Evolutionary conservation across 2,329 filamentous ascomycete species (phyloP).

Genomic region (Aspergillus sp.): DNA sequence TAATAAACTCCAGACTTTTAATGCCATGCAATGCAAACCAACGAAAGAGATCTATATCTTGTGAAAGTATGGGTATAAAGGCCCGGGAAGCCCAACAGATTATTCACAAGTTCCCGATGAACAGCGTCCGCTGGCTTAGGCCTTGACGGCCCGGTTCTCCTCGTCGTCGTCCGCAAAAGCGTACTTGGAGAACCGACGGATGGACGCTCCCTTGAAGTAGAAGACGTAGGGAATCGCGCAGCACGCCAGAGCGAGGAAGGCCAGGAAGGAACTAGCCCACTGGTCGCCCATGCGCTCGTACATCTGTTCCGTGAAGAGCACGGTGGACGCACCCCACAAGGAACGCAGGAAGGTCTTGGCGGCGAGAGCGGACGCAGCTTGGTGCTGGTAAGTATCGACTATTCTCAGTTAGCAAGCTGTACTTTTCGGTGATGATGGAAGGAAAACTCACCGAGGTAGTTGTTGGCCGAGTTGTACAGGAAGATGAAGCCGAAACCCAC

Average conservation of each 20-base stretch:
- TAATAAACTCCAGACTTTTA: background rate
- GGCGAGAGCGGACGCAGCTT: constrained; percentile 77
- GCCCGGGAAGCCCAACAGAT: background rate
- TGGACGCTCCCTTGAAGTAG: constrained; percentile 71
- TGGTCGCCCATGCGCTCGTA: constrained; percentile 69
- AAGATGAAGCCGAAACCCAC: constrained; percentile 83
- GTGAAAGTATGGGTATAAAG: background rate
- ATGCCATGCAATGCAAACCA: background rate
- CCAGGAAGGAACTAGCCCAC: constrained; percentile 73
- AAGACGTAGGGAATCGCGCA: constrained; percentile 82
- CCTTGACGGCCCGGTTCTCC: constrained; percentile 8
- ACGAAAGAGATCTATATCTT: background rate
- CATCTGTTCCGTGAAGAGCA: constrained; percentile 82
- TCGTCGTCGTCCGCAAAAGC: constrained; percentile 65
- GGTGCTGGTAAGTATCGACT: constrained; percentile 67
- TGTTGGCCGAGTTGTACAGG: constrained; percentile 76
- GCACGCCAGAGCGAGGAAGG: constrained; percentile 72
- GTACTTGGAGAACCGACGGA: constrained; percentile 68
- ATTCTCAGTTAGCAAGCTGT: constrained; percentile 11
- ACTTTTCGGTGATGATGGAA: background rate
- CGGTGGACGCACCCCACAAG: constrained; percentile 75
- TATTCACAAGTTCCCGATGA: background rate
- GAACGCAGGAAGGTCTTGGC: constrained; percentile 78
- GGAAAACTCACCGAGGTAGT: constrained; percentile 56
- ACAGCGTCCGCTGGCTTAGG: background rate